Percentiles rank a stretch among this genome's conserved stretches.
phyloP scores from a whole-genome alignment of 2,329 filamentous ascomycete genomes.

The Aspergillus sp. region DNA sequence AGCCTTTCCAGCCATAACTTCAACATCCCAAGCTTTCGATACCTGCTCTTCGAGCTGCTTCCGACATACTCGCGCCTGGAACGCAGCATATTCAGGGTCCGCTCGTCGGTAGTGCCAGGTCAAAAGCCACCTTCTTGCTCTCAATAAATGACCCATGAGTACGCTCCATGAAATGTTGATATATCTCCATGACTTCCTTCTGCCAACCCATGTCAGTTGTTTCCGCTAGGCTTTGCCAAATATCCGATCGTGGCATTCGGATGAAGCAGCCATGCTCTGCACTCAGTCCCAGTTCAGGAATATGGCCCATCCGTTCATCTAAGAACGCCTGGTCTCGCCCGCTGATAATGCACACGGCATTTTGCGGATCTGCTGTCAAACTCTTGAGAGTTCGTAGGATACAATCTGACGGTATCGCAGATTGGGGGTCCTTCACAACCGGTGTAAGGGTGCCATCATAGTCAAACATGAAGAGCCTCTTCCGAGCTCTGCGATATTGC shows the following conservation, averaged over 20 bases:
- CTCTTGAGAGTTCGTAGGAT: conserved; percentile 77
- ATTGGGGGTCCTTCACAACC: conserved; percentile 87
- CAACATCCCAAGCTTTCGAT: conserved; percentile 78
- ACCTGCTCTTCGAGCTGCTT: conserved; percentile 77
- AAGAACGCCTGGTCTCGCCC: conserved; percentile 92
- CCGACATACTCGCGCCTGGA: conserved; percentile 78
- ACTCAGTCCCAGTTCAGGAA: conserved; percentile 83
- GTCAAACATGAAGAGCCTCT: conserved; percentile 95
- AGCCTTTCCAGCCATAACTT: conserved; percentile 95
- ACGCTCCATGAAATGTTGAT: conserved; percentile 83
- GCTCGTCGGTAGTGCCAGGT: conserved; percentile 97
- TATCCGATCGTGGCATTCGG: conserved; percentile 69
- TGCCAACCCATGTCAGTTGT: conserved; percentile 92
- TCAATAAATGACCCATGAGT: conserved; percentile 92
- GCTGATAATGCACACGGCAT: conserved; percentile 97
- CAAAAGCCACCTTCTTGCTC: conserved; percentile 85
- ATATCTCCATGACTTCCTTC: conserved; percentile 75
- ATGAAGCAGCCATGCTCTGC: conserved; percentile 98
- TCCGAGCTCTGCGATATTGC: conserved; percentile 71
- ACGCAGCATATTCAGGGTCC: conserved; percentile 78
- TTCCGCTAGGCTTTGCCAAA: conserved; percentile 89
- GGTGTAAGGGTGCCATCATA: conserved; percentile 96
- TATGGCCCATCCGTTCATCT: conserved; percentile 88
- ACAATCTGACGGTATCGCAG: conserved; percentile 82
- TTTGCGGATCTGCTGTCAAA: conserved; percentile 75